A percentile compares a stretch with the other conserved stretches of the same genome.
These are phyloP conservation scores for Rutidosis leptorrhynchoides DNA, from an alignment of 129 eudicot species.

Conservation along the genomic window DNA sequence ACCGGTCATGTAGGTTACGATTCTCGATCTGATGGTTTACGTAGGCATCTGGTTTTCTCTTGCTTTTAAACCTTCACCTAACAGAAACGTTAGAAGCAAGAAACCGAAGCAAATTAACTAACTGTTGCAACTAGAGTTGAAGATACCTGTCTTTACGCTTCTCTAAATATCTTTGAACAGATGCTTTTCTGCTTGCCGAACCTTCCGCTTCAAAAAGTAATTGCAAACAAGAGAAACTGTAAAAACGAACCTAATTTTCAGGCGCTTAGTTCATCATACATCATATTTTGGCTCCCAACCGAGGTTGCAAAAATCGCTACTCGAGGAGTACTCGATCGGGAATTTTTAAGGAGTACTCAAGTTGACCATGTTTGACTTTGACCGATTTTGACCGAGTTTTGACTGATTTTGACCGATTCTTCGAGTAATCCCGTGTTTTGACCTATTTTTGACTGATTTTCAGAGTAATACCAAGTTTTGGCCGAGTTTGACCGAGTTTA, in stretches of 20 bases:
- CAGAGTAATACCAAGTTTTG: too few species aligned
- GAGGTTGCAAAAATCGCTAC: too few species aligned
- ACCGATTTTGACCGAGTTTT: too few species aligned
- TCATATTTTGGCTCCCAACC: slow-evolving; percentile 9
- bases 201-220: slow-evolving; percentile 41
- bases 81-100: slow-evolving; percentile 56
- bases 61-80: slow-evolving; percentile 93
- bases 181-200: slow-evolving; percentile 76
- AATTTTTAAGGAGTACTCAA: too few species aligned
- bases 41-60: slow-evolving; percentile 60
- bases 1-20: slow-evolving; percentile 42
- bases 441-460: too few species aligned
- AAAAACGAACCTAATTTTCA: not conserved
- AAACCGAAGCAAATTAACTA: slow-evolving; percentile 7
- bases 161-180: slow-evolving; percentile 84
- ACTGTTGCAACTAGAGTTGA: slow-evolving; percentile 2
- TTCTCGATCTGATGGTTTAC: slow-evolving; percentile 51
- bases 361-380: too few species aligned
- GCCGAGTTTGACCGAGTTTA: too few species aligned
- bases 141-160: slow-evolving; percentile 75
- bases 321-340: too few species aligned
- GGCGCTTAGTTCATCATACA: slow-evolving; percentile 6
- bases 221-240: slow-evolving; percentile 1
- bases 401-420: too few species aligned
- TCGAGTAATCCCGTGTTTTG: too few species aligned